These are phyloP conservation scores for Cutaneotrichosporon sp. DNA, from an alignment of 1,284 basidiomycete genomes.

Conservation along the genomic window DNA sequence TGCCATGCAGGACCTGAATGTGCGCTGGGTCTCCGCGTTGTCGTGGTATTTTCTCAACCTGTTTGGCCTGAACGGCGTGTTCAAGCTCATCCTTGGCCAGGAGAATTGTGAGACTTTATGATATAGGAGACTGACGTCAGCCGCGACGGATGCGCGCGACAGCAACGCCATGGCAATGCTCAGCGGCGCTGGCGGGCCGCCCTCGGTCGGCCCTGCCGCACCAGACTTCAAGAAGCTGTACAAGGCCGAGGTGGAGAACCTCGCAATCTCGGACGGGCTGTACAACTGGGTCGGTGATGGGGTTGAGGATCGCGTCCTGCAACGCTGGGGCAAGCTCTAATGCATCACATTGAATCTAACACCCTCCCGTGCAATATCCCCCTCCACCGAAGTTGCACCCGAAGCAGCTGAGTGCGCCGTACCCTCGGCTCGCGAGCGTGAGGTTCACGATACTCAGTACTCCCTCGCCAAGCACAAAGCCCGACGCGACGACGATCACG, in stretches of 20 bases:
- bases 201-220: slow-evolving; percentile 57
- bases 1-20: slow-evolving; percentile 94
- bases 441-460: slow-evolving; percentile 81
- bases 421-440: slow-evolving; percentile 68
- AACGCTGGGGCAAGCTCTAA: slow-evolving; percentile 64
- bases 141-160: slow-evolving; percentile 72
- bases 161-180: slow-evolving; percentile 68
- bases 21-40: slow-evolving; percentile 96
- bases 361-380: slow-evolving; percentile 53
- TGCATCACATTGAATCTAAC: slow-evolving; percentile 16
- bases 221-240: slow-evolving; percentile 89
- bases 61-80: slow-evolving; percentile 94
- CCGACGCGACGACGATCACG: slow-evolving; percentile 84
- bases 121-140: slow-evolving; percentile 50
- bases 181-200: slow-evolving; percentile 59
- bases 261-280: slow-evolving; percentile 81
- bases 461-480: slow-evolving; percentile 91
- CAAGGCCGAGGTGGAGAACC: slow-evolving; percentile 87
- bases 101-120: slow-evolving; percentile 69
- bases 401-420: slow-evolving; percentile 75
- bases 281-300: slow-evolving; percentile 78
- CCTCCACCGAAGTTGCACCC: slow-evolving; percentile 68
- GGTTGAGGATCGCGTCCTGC: slow-evolving; percentile 72
- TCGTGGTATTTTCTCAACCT: slow-evolving; percentile 99
- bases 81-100: slow-evolving; percentile 85